Evolutionary conservation across 2,329 filamentous ascomycete genomes (phyloP), one percentile per base, ranked within the genome.

Genomic region (Dryadomyces quercivorus): DNA sequence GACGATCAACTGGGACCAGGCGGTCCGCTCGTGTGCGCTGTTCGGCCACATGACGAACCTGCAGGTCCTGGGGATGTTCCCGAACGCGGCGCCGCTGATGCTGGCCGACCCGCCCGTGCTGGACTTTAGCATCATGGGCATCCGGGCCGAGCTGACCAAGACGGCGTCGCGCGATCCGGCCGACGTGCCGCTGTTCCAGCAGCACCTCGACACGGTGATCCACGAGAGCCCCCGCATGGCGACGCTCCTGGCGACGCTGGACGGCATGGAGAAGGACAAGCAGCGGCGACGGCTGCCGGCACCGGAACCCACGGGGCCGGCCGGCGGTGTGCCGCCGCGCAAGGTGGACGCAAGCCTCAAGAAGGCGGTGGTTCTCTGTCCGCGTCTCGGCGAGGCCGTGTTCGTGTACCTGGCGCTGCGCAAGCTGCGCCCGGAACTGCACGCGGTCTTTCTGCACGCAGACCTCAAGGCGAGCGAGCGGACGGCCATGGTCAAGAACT

Each of bases 71-170:
- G 56, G 59, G 21, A 60, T 60, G 7, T 61, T 62, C 47, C 61
- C 61, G 1, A 60, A 56, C 5, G 61, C 59, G 1, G 61, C 61
- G 2, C 54, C 47, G 51, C 72, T 87, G 2, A 86, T 88, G 61
- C 49, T 57, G 7, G 85, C 85, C 22, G 80, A 84, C 54, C 66
- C 67, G 40, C 57, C 59, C 55, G 75, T 72, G 55, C 64, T 95
- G 67, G 82, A 88, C 18, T 93, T 90, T 61, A 88, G 94, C 66
- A 82, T 83, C 51, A 85, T 92, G 62, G 86, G 53, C 10, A 26
- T 62, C 21, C 58, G 58, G 2, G 21, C 42, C 2, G 54, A 57
- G 46, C 58, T 62, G 38, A 55, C 52, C 47, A 46, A 56, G 45
- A 57, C 53, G 40, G 44, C 56, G 18, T 48, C 55, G 43, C 55